Evolutionary conservation across 345 rosid genomes (phyloP), one percentile per base, ranked within the genome.

Genomic region (Jatropha curcas): DNA sequence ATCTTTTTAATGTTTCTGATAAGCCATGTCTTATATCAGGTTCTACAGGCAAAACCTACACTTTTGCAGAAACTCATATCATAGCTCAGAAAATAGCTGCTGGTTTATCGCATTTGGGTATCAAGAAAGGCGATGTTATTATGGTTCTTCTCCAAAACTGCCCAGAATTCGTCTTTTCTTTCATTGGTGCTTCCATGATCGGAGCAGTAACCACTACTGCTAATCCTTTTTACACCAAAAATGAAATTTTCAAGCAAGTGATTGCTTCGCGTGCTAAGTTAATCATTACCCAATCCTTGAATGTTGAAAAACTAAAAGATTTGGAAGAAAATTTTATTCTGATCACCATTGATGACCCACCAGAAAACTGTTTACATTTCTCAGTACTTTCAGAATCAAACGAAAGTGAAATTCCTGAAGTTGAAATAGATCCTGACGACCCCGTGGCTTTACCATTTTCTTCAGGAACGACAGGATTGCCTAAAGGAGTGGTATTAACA

Each of bases 381-480:
- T 76, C 86, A 0, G 79, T 71, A 2, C 74, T 89, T 12, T 69
- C 83, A 22, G 84, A 78, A 28, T 84, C 84, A 4, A 73, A 81
- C n/a, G 90, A 88, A 72, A 71, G 71, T 0, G 78, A 76, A 5
- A 55, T 71, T 24, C 75, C 82, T 2, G 52, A 71, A 30, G 85
- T 76, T 30, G 46, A 19, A 0, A 77, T 86, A 27, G 28, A 79
- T 16, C 83, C 90, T 0, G 91, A 92, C 6, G 93, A 90, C 24
- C 84, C 93, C 0, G 98, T 88, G 6, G 97, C 95, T 0, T 78
- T 94, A 19, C 97, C 97, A 0, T 94, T 88, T 80, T 94, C 97
- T 1, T 94, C 98, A 0, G 98, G 98, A 12, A 94, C 97, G 14
- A 92, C 97, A 1, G 98, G 98, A 35, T 75, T 92, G 1, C 98